Evolutionary conservation across 2,329 filamentous ascomycete genomes (phyloP).

Genomic region (Paecilomyces fulvus): DNA sequence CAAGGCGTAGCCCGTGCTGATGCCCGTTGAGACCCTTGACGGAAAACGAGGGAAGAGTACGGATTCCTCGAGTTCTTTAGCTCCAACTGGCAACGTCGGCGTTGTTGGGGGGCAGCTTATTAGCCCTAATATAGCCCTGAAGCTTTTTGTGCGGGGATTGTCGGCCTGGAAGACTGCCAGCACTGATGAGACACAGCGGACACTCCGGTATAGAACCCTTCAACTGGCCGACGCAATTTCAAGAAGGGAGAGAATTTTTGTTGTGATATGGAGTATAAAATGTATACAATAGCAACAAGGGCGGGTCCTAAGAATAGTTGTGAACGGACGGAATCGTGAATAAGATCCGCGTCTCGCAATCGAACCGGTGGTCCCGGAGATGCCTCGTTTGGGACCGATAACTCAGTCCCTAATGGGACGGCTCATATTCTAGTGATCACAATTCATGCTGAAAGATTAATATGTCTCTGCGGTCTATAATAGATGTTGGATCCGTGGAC

Average conservation of each 20-base stretch:
- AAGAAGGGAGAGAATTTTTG: not conserved
- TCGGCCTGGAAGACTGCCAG: not conserved
- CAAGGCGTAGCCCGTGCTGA: not conserved
- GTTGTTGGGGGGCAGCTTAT: not conserved
- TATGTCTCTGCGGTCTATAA: not conserved
- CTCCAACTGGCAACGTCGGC: not conserved
- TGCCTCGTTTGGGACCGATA: not conserved
- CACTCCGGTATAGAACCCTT: not conserved
- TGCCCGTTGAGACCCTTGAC: not conserved
- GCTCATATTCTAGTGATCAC: not conserved
- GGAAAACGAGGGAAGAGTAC: not conserved
- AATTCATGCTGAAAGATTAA: not conserved
- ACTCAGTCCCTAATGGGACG: not conserved
- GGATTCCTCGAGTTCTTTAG: not conserved
- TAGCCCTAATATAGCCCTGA: not conserved
- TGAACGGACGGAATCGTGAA: not conserved
- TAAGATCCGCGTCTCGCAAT: not conserved
- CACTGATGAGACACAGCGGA: not conserved
- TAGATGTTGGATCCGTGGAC: not conserved
- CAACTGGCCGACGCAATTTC: not conserved
- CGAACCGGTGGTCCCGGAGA: not conserved
- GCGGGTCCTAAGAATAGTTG: not conserved
- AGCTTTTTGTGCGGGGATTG: not conserved
- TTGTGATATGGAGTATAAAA: not conserved
- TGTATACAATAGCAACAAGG: not conserved